phyloP scores from a whole-genome alignment of 176 grass and related monocot species.

The Triticum timopheevii region DNA sequence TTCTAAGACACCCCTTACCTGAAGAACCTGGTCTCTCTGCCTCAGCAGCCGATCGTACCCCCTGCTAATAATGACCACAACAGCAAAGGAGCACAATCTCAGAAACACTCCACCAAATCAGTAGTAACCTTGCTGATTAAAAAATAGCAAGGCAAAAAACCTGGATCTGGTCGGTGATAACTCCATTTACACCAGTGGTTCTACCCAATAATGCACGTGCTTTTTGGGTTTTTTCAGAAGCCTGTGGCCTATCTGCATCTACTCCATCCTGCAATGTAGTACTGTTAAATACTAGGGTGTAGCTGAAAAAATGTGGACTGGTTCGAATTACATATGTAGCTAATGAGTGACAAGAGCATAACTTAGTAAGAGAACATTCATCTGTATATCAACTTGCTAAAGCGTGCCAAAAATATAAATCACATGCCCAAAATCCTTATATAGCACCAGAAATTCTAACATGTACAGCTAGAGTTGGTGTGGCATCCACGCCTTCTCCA shows the following conservation, averaged over 20 bases:
- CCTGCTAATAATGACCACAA: slow-evolving; percentile 51
- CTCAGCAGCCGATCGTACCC: slow-evolving; percentile 59
- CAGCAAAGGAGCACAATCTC: slow-evolving; percentile 9
- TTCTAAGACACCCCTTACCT: slow-evolving; percentile 52
- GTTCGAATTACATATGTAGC: neutral
- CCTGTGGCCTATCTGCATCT: slow-evolving; percentile 64
- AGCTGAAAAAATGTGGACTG: neutral
- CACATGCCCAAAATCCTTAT: neutral
- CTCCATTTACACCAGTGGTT: slow-evolving; percentile 76
- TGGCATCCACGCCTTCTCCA: neutral
- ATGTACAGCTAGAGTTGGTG: slow-evolving; percentile 17
- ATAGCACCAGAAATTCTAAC: neutral
- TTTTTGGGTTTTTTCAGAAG: slow-evolving; percentile 75
- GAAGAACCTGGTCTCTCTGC: slow-evolving; percentile 78
- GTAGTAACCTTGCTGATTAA: neutral
- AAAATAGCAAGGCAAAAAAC: slow-evolving; percentile 39
- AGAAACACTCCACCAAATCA: neutral
- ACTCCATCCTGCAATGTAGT: slow-evolving; percentile 56
- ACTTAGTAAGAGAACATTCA: neutral
- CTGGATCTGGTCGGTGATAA: slow-evolving; percentile 75
- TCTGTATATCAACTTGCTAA: neutral
- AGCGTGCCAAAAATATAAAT: neutral
- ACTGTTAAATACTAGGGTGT: slow-evolving; percentile 1
- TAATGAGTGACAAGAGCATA: neutral
- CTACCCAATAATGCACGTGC: slow-evolving; percentile 66